Evolutionary conservation across 805 yeast species (phyloP), one percentile per base, ranked within the genome.

Genomic region (Candida ortonii): DNA sequence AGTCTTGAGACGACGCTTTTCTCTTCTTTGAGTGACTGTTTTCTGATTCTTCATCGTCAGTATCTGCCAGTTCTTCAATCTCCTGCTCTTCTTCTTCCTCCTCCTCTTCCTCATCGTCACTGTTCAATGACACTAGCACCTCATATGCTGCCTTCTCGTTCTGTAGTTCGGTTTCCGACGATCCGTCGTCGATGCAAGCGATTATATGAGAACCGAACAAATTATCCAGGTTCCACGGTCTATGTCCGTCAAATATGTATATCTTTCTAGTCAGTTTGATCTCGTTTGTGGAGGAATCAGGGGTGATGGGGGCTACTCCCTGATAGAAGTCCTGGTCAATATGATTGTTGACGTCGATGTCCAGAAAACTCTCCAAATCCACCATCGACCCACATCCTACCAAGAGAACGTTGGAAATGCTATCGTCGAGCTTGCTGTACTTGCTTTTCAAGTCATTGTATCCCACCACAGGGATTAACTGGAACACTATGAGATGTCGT

Each of bases 181-280:
- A 66, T 0, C 96, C 96, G 55, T 90, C 97, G 53, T 89, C 97
- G 41, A 89, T 73, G 58, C 97, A 89, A 6, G 70, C 70, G 4
- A 93, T 76, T 43, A 77, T 70, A 7, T 77, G 76, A 6, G 90
- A 80, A 1, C 95, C 96, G 67, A 84, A 89, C 29, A 93, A 52
- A 54, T 93, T 93, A 56, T 89, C 96, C 44, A 93, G 65, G 60
- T 89, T 89, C 97, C 98, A 93, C 4, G 98, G 99, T 44, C 97
- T 67, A 46, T 84, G 93, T 3, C 95, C 88, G 60, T 93, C 99
- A 36, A 93, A 70, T 8, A 94, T 74, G 50, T 86, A 94, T 2
- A 90, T 73, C 37, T 70, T 76, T 44, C 93, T 70, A 30, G 62
- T 71, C 25, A 70, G 55, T 14, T 56, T 55, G 11, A 46, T 30